Conservation (phyloP, 139 green algal genomes). For the Closterium sp. region DNA sequence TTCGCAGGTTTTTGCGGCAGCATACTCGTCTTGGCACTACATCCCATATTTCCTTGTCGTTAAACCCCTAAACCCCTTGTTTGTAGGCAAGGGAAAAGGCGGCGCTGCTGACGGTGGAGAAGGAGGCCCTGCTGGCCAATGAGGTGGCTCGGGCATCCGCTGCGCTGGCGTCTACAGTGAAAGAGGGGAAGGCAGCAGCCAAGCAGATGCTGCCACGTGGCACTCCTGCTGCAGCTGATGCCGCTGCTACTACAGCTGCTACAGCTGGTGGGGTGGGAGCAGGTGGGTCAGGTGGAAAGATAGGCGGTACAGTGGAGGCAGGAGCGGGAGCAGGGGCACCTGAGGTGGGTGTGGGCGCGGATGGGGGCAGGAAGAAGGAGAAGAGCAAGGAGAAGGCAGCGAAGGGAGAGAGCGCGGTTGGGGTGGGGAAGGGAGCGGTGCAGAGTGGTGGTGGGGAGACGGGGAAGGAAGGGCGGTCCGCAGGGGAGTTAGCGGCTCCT, state of each 20-base stretch:
- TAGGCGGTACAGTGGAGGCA: not conserved
- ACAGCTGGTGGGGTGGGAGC: not conserved
- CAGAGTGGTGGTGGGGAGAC: not conserved
- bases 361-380: not conserved
- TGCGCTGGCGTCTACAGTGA: not conserved
- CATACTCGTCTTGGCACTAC: too few relatives aligned
- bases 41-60: too few relatives aligned
- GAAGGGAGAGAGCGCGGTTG: not conserved
- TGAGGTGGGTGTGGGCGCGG: not conserved
- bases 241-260: not conserved
- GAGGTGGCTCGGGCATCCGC: not conserved
- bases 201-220: not conserved
- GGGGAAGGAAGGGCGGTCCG: not conserved
- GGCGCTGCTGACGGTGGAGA: not conserved
- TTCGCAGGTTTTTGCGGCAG: too few relatives aligned
- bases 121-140: slow-evolving; percentile 4
- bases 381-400: not conserved
- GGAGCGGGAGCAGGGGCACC: not conserved
- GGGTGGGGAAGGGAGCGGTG: not conserved
- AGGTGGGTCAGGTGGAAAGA: not conserved
- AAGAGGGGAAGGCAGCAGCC: not conserved
- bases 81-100: not conserved
- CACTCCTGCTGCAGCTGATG: not conserved
- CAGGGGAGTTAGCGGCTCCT: not conserved
- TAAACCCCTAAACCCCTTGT: not conserved